These are phyloP conservation scores for Pestalotiopsis fici DNA, from an alignment of 2,329 filamentous ascomycete species.

Conservation along the genomic window DNA sequence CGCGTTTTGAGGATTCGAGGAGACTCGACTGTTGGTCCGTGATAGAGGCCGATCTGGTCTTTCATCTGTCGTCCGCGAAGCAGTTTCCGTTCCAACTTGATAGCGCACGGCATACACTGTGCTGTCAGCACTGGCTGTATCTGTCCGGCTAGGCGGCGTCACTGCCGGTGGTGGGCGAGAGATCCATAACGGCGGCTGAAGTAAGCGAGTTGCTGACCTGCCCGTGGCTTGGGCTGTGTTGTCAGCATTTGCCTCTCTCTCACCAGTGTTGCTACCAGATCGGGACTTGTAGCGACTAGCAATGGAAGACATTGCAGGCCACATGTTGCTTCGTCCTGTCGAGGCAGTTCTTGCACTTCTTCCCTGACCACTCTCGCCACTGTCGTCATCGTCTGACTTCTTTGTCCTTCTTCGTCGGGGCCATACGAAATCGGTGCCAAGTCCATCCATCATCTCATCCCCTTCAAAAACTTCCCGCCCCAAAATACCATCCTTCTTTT, in stretches of 20 bases:
- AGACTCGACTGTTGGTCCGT: conserved; percentile 34
- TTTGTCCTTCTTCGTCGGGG: conserved; percentile 31
- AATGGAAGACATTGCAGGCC: conserved; percentile 42
- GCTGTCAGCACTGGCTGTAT: conserved; percentile 64
- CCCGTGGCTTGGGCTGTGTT: conserved; percentile 20
- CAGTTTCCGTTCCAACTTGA: conserved; percentile 56
- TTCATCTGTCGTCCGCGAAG: conserved; percentile 45
- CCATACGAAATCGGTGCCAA: conserved; percentile 53
- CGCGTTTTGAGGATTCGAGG: conserved; percentile 19
- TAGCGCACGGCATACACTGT: conserved; percentile 66
- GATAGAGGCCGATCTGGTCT: conserved; percentile 32
- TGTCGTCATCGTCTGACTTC: conserved; percentile 26
- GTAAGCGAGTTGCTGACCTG: conserved; percentile 29
- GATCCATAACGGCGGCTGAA: conserved; percentile 56
- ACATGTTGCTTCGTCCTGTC: conserved; percentile 33
- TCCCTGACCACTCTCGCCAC: conserved; percentile 30
- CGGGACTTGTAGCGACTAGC: conserved; percentile 36
- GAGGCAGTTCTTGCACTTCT: conserved; percentile 14
- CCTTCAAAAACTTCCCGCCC: conserved; percentile 91
- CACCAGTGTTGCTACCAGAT: conserved; percentile 21
- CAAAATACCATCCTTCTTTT: conserved; percentile 90
- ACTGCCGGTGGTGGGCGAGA: conserved; percentile 54
- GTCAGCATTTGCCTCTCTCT: conserved; percentile 13
- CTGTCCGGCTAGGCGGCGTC: conserved; percentile 61
- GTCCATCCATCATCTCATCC: conserved; percentile 82